Percentiles rank a stretch among this genome's conserved stretches.
These are phyloP conservation scores for Ceriops decandra DNA, from an alignment of 345 rosid genomes.

Conservation along the genomic window DNA sequence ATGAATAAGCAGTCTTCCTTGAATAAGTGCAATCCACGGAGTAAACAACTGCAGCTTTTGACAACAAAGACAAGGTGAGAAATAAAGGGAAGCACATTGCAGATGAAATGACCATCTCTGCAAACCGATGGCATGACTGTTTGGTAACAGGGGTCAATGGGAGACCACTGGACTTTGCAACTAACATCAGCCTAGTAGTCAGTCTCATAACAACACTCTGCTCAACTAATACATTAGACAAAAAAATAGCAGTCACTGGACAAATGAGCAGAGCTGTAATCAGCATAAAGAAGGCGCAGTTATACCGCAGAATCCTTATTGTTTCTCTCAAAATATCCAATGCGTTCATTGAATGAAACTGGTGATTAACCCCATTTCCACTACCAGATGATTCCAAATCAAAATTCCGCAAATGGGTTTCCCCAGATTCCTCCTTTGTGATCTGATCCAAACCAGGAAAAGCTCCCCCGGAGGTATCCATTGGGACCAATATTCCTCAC, in stretches of 20 bases:
- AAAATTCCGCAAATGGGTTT: conserved; percentile 30
- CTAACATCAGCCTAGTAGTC: conserved; percentile 52
- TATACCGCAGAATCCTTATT: conserved; percentile 72
- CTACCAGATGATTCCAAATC: conserved; percentile 36
- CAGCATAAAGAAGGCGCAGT: conserved; percentile 54
- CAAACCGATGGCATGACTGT: conserved; percentile 59
- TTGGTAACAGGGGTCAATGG: conserved; percentile 57
- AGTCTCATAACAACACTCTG: conserved; percentile 56
- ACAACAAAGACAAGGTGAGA: conserved; percentile 52
- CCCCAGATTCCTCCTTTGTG: conserved; percentile 33
- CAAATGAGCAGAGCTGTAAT: conserved; percentile 61
- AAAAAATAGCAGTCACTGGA: conserved; percentile 65
- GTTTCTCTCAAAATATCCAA: conserved; percentile 87
- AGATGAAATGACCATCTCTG: conserved; percentile 65
- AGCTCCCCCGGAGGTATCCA: conserved; percentile 34
- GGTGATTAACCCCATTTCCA: conserved; percentile 21
- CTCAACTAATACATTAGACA: conserved; percentile 72
- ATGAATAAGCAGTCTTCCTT: conserved; percentile 41
- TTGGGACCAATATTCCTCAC: conserved; percentile 24
- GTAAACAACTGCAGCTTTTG: conserved; percentile 72
- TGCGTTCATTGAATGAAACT: conserved; percentile 65
- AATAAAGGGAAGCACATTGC: conserved; percentile 76
- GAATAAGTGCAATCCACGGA: conserved; percentile 80
- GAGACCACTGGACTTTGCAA: conserved; percentile 71
- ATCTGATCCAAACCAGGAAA: conserved; percentile 35